Evolutionary conservation across 148 eudicot species (phyloP).

Genomic region (Bassia scoparia): DNA sequence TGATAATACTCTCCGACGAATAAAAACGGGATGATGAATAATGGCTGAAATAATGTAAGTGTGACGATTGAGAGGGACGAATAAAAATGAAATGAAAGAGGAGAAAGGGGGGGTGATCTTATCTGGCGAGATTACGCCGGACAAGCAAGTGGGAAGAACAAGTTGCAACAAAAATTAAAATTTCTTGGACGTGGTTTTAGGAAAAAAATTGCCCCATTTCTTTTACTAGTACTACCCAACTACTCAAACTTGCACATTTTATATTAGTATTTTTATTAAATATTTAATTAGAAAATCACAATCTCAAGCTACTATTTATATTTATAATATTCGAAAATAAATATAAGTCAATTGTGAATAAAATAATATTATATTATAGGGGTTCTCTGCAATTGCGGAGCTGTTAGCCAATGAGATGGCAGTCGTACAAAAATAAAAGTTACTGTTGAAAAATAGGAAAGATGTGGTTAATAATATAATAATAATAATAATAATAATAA

Average conservation of each 20-base stretch:
- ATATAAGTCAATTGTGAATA: not conserved
- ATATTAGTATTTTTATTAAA: not conserved
- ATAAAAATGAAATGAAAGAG: too few relatives aligned
- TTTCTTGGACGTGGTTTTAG: conserved; percentile 18
- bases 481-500: too few relatives aligned
- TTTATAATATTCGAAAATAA: not conserved
- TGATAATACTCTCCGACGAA: not conserved
- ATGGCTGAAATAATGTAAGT: too few relatives aligned
- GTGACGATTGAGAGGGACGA: too few relatives aligned
- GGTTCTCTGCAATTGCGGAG: conserved; percentile 4
- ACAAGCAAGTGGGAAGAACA: conserved; percentile 40
- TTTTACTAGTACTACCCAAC: conserved; percentile 22
- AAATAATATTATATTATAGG: not conserved
- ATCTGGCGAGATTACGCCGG: conserved; percentile 20
- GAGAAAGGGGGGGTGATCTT: conserved; percentile 11
- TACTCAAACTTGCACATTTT: conserved; percentile 11
- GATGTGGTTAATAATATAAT: too few relatives aligned
- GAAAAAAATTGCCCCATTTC: not conserved
- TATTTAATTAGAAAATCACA: too few relatives aligned
- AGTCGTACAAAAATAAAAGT: not conserved
- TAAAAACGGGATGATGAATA: too few relatives aligned
- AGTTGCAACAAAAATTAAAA: conserved; percentile 26
- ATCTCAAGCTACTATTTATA: not conserved
- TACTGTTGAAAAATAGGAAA: not conserved
- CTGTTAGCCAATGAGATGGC: not conserved